Conservation (phyloP, 192 early-diverging fungal species). For the Rhizoclosmatium sp. region DNA sequence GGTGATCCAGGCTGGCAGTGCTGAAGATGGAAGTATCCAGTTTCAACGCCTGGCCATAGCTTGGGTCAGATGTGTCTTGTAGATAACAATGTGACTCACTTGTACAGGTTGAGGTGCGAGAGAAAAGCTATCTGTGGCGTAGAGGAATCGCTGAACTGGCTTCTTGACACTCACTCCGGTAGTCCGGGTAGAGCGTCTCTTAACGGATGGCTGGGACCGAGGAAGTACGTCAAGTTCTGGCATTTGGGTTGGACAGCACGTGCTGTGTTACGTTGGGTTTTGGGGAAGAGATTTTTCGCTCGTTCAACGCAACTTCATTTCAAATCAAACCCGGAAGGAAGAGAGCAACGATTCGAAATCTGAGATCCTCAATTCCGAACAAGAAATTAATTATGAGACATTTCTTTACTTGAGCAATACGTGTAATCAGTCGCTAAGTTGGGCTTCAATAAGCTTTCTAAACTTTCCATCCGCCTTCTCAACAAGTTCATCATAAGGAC, state of each 20-base stretch:
- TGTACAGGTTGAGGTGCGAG: background rate
- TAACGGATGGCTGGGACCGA: no score
- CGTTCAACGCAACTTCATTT: background rate
- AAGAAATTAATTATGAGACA: background rate
- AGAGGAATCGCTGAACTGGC: background rate
- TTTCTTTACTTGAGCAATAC: background rate
- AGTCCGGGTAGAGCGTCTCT: background rate
- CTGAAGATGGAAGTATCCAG: constrained; percentile 1
- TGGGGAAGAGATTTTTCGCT: background rate
- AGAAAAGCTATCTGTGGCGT: background rate
- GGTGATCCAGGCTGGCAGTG: background rate
- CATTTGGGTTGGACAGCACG: no score
- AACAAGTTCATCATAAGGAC: constrained; percentile 67
- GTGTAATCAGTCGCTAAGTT: constrained; percentile 9
- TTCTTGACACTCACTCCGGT: background rate
- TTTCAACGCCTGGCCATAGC: background rate
- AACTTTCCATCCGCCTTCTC: constrained; percentile 34
- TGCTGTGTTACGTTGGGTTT: background rate
- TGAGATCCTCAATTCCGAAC: background rate
- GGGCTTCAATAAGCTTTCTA: constrained; percentile 29
- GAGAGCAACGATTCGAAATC: background rate
- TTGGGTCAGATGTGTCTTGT: background rate
- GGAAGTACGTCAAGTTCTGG: no score
- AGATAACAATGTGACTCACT: background rate
- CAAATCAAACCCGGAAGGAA: background rate